phyloP scores from a whole-genome alignment of 345 rosid species.

The Dimocarpus longan region DNA sequence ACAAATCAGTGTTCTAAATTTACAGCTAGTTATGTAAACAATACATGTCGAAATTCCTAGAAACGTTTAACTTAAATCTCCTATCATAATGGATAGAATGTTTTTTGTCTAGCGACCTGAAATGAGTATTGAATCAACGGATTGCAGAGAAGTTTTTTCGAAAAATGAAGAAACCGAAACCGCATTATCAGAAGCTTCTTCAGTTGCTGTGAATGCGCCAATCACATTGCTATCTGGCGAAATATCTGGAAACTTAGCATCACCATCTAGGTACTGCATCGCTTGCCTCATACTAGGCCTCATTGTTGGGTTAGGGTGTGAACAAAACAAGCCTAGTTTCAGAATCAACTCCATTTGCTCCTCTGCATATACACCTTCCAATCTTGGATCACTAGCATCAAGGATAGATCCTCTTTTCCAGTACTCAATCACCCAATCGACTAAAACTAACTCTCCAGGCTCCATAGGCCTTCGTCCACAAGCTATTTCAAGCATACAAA shows the following conservation, averaged over 20 bases:
- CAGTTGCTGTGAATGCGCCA: neutral
- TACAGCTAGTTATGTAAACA: neutral
- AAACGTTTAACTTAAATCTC: neutral
- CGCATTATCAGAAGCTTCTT: neutral
- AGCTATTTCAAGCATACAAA: conserved; percentile 48
- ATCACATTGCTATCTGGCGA: neutral
- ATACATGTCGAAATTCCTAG: neutral
- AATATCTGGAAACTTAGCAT: conserved; percentile 18
- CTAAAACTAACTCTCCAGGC: conserved; percentile 30
- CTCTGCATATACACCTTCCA: conserved; percentile 14
- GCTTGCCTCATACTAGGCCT: conserved; percentile 29
- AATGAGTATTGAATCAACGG: conserved; percentile 29
- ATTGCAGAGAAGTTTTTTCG: conserved; percentile 11
- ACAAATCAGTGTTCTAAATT: neutral
- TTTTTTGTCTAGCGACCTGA: conserved; percentile 23
- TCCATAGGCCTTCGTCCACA: conserved; percentile 52
- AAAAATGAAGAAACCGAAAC: neutral
- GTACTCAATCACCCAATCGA: conserved; percentile 34
- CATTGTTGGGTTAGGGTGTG: no score
- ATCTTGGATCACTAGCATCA: conserved; percentile 13
- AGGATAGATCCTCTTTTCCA: conserved; percentile 25
- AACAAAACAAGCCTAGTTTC: conserved; percentile 38
- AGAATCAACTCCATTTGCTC: conserved; percentile 42
- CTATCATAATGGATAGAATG: neutral
- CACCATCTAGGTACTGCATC: conserved; percentile 39